These are phyloP conservation scores for Candida loeiensis DNA, from an alignment of 805 yeast species.

Conservation along the genomic window DNA sequence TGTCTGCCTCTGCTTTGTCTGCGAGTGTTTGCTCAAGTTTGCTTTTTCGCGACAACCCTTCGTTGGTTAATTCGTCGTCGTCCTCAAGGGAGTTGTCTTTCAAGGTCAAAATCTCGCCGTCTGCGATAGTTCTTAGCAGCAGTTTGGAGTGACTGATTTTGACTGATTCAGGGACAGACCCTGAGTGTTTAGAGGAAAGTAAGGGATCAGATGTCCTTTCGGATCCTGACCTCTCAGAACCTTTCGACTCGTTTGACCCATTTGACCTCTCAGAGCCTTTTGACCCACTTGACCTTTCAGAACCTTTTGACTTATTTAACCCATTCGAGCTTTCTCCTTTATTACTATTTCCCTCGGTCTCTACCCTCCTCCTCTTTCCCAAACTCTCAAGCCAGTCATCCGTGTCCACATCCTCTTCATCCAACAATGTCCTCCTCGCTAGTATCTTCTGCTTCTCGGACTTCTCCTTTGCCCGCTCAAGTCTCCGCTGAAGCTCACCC, in stretches of 20 bases:
- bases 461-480: constrained; percentile 4
- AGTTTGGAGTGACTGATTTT: constrained; percentile 44
- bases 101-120: constrained; percentile 54
- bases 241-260: no score
- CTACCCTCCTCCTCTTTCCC: constrained; percentile 14
- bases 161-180: no score
- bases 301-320: no score
- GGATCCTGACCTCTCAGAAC: no score
- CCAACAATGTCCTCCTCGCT: constrained; percentile 21
- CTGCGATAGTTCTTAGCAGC: constrained; percentile 37
- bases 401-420: constrained; percentile 27
- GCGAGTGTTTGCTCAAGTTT: constrained; percentile 28
- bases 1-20: constrained; percentile 23
- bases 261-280: no score
- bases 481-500: background rate
- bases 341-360: background rate
- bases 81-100: constrained; percentile 44
- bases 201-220: no score
- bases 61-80: constrained; percentile 36
- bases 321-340: no score
- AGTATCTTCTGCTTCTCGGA: constrained; percentile 16
- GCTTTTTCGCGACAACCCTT: constrained; percentile 21
- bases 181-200: background rate
- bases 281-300: no score
- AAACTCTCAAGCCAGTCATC: constrained; percentile 42